Percentiles rank a stretch among this genome's conserved stretches.
Conservation (phyloP, 768 basidiomycete genomes). For the Suillus placidus region DNA sequence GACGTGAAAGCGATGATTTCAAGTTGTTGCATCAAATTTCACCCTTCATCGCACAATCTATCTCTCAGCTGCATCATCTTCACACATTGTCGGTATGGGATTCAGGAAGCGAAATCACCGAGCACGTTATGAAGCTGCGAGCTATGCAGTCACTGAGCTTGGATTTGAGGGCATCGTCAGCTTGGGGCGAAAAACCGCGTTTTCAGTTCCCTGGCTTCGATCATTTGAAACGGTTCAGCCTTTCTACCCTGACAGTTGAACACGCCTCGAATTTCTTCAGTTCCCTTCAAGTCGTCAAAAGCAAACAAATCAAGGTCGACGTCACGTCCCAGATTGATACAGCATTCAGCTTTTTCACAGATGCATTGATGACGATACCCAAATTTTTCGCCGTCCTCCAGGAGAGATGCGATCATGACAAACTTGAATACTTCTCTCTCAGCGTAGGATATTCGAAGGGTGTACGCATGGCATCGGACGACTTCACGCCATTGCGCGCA, state of each 20-base stretch:
- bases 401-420: background rate
- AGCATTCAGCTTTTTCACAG: no score
- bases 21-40: background rate
- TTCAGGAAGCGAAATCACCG: background rate
- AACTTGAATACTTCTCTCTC: background rate
- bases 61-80: conserved; percentile 2
- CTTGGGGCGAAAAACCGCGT: no score
- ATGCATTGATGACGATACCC: background rate
- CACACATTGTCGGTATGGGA: background rate
- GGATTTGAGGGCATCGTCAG: background rate
- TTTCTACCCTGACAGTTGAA: background rate
- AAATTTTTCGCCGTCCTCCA: background rate
- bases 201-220: background rate
- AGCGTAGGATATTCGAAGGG: background rate
- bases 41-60: background rate
- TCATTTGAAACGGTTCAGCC: background rate
- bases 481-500: background rate
- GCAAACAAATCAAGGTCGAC: background rate
- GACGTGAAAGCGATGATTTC: background rate
- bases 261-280: background rate
- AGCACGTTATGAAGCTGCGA: background rate
- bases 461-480: no score
- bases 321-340: background rate
- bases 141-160: background rate
- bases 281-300: background rate